Conservation (phyloP, 2,329 filamentous ascomycete species). For the Metarhizium rileyi region DNA sequence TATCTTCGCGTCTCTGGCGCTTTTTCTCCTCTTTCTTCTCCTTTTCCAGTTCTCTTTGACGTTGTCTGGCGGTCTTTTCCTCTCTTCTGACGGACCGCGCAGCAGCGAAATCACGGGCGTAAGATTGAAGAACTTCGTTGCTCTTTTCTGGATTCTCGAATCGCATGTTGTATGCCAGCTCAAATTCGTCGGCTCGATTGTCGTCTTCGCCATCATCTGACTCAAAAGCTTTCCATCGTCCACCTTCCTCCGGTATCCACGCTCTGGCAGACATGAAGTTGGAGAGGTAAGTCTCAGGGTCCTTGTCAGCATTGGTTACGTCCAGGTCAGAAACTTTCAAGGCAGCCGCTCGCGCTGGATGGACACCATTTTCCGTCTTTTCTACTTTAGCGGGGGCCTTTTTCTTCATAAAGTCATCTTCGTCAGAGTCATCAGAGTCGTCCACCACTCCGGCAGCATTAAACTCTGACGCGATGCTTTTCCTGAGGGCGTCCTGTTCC, state of each 20-base stretch:
- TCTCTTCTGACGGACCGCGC: conserved; percentile 80
- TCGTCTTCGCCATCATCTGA: conserved; percentile 81
- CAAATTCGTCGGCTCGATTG: conserved; percentile 74
- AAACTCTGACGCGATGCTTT: conserved; percentile 70
- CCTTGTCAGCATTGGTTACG: conserved; percentile 67
- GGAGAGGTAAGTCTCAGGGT: conserved; percentile 87
- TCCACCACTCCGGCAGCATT: conserved; percentile 46
- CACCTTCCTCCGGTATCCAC: conserved; percentile 64
- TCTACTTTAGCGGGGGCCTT: conserved; percentile 44
- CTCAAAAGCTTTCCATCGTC: conserved; percentile 72
- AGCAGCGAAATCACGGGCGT: conserved; percentile 76
- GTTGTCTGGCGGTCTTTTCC: conserved; percentile 66
- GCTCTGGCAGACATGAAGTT: conserved; percentile 91
- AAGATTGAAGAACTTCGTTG: conserved; percentile 80
- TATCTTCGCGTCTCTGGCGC: conserved; percentile 65
- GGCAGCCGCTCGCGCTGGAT: conserved; percentile 42
- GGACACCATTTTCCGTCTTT: conserved; percentile 35
- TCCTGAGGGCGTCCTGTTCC: conserved; percentile 78
- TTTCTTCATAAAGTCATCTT: conserved; percentile 61
- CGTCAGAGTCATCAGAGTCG: conserved; percentile 42
- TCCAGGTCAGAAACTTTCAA: conserved; percentile 49
- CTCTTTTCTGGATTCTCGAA: conserved; percentile 87
- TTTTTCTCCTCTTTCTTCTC: conserved; percentile 72
- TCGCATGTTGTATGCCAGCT: conserved; percentile 88
- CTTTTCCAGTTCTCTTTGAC: conserved; percentile 67